Evolutionary conservation across 2,329 filamentous ascomycete species (phyloP).

Genomic region (Pseudogymnoascus sp.): DNA sequence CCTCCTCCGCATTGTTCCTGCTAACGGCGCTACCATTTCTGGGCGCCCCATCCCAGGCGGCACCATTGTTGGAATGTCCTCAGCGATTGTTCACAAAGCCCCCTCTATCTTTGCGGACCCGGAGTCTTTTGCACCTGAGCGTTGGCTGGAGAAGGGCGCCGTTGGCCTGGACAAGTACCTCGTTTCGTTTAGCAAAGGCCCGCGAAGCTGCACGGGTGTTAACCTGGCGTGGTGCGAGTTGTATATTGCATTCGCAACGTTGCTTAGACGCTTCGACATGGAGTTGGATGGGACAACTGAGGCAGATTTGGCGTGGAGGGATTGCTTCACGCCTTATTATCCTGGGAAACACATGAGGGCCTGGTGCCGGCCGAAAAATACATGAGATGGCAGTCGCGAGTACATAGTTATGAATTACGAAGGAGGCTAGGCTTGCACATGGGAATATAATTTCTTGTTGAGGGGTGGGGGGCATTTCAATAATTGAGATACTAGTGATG

Average conservation of each 20-base stretch:
- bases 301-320: conserved; percentile 22
- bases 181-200: conserved; percentile 35
- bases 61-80: conserved; percentile 24
- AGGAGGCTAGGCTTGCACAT: not conserved
- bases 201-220: conserved; percentile 30
- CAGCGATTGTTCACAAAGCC: conserved; percentile 15
- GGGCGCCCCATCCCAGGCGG: conserved; percentile 12
- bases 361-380: conserved; percentile 12
- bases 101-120: conserved; percentile 30
- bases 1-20: conserved; percentile 18
- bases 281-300: conserved; percentile 20
- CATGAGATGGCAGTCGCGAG: not conserved
- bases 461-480: not conserved
- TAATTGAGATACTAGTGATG: not conserved
- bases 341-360: conserved; percentile 14
- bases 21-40: conserved; percentile 15
- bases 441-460: not conserved
- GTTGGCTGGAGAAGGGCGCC: conserved; percentile 29
- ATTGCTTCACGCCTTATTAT: conserved; percentile 18
- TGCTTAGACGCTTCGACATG: conserved; percentile 23
- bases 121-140: conserved; percentile 32
- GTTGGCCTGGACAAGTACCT: conserved; percentile 28
- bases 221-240: conserved; percentile 29
- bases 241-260: conserved; percentile 23
- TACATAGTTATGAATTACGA: conserved; percentile 4